Conservation (phyloP, 495 filamentous ascomycete genomes). For the Talaromyces thailandensis region DNA sequence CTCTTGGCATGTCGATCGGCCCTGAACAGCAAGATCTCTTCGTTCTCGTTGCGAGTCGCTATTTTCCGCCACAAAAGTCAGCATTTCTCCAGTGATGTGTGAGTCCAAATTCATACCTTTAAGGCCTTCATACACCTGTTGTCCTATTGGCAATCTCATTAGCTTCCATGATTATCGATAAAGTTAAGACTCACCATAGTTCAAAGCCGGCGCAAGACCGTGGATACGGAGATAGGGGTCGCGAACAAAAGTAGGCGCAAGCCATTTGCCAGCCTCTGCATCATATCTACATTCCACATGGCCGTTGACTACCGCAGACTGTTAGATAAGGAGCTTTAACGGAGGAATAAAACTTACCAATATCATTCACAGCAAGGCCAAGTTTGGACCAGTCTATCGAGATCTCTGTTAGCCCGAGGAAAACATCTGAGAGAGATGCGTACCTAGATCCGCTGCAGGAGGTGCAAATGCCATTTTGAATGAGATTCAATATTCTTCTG, state of each 20-base stretch:
- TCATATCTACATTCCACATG: slow-evolving; percentile 34
- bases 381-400: too few relatives aligned
- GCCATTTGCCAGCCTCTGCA: slow-evolving; percentile 26
- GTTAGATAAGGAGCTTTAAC: too few relatives aligned
- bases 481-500: too few relatives aligned
- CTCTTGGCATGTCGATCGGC: slow-evolving; percentile 25
- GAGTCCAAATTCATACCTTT: slow-evolving; percentile 10
- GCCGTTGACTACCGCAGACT: slow-evolving; percentile 26
- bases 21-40: slow-evolving; percentile 33
- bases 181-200: slow-evolving; percentile 18
- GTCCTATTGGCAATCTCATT: slow-evolving; percentile 9
- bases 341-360: too few relatives aligned
- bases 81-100: slow-evolving; percentile 11
- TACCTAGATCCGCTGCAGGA: too few relatives aligned
- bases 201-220: slow-evolving; percentile 35
- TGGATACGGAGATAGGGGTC: slow-evolving; percentile 32
- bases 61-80: not conserved
- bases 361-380: too few relatives aligned
- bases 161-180: too few relatives aligned
- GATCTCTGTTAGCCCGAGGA: too few relatives aligned
- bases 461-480: too few relatives aligned
- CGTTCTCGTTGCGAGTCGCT: slow-evolving; percentile 26
- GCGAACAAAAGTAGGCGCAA: slow-evolving; percentile 26
- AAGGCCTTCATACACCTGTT: slow-evolving; percentile 24
- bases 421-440: too few relatives aligned